A percentile compares a stretch with the other conserved stretches of the same genome.
Evolutionary conservation across 148 eudicot species (phyloP).

Genomic region (Hydrangea macrophylla): DNA sequence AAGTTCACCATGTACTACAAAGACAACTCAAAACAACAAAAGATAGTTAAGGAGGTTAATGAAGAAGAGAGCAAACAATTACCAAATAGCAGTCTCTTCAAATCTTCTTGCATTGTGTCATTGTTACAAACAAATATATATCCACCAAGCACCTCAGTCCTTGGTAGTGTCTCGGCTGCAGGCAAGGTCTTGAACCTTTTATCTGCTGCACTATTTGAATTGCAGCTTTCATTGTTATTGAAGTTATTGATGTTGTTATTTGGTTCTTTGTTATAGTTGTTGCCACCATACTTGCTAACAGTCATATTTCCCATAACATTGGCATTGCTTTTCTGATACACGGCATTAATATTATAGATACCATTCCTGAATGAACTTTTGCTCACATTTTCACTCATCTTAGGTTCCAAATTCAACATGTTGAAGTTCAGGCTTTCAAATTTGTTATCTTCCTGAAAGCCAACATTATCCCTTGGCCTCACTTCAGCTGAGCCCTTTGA

Average conservation of each 20-base stretch:
- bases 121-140: conserved; percentile 90
- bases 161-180: conserved; percentile 91
- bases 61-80: conserved; percentile 16
- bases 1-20: too few species aligned
- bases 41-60: background rate
- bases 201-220: conserved; percentile 40
- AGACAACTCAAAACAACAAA: too few species aligned
- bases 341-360: conserved; percentile 54
- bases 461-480: conserved; percentile 61
- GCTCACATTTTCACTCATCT: conserved; percentile 45
- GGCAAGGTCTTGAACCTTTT: conserved; percentile 98
- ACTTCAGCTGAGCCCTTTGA: conserved; percentile 63
- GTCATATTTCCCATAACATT: conserved; percentile 50
- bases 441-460: conserved; percentile 82
- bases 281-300: conserved; percentile 49
- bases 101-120: conserved; percentile 84
- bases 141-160: conserved; percentile 96
- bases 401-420: conserved; percentile 70
- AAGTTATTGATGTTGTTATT: conserved; percentile 29
- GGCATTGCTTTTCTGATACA: conserved; percentile 53
- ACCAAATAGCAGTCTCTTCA: conserved; percentile 87
- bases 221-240: conserved; percentile 43
- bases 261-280: conserved; percentile 49
- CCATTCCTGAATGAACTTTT: conserved; percentile 52
- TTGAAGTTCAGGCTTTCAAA: conserved; percentile 76